These are phyloP conservation scores for Picochlorum costavermella DNA, from an alignment of 139 green algal species.

Conservation along the genomic window DNA sequence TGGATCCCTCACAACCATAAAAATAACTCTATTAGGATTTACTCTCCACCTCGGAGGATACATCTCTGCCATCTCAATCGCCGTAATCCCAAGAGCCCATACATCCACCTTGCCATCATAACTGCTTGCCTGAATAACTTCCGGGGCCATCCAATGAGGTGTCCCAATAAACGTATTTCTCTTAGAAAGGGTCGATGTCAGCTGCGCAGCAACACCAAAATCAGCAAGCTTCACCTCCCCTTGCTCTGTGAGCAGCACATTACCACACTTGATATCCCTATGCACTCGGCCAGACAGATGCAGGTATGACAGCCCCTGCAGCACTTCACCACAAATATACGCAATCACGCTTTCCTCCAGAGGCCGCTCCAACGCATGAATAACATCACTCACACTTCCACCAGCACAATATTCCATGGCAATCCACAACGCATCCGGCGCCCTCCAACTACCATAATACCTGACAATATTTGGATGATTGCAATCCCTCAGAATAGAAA, in stretches of 20 bases:
- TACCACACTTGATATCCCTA: slow-evolving; percentile 93
- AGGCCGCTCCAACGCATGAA: slow-evolving; percentile 40
- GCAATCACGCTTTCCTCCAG: slow-evolving; percentile 72
- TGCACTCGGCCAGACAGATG: slow-evolving; percentile 75
- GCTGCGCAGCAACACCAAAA: slow-evolving; percentile 52
- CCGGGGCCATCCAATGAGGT: slow-evolving; percentile 94
- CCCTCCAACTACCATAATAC: slow-evolving; percentile 55
- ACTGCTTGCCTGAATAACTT: slow-evolving; percentile 82
- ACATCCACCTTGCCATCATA: slow-evolving; percentile 95
- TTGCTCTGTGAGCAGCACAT: slow-evolving; percentile 80
- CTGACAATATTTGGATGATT: slow-evolving; percentile 92
- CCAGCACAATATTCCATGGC: slow-evolving; percentile 97
- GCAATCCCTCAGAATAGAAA: slow-evolving; percentile 75
- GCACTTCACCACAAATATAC: slow-evolving; percentile 75
- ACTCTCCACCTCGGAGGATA: slow-evolving; percentile 75
- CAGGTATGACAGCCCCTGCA: slow-evolving; percentile 81
- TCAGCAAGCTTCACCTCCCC: slow-evolving; percentile 43
- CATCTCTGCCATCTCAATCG: slow-evolving; percentile 88
- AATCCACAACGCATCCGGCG: slow-evolving; percentile 76
- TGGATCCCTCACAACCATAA: slow-evolving; percentile 81
- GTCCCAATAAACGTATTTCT: slow-evolving; percentile 94
- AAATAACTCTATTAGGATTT: slow-evolving; percentile 89
- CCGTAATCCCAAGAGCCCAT: slow-evolving; percentile 83
- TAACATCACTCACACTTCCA: slow-evolving; percentile 80
- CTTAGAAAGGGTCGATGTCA: slow-evolving; percentile 78